These are phyloP conservation scores for Panaeolus papilionaceus DNA, from an alignment of 768 basidiomycete genomes.

Conservation along the genomic window DNA sequence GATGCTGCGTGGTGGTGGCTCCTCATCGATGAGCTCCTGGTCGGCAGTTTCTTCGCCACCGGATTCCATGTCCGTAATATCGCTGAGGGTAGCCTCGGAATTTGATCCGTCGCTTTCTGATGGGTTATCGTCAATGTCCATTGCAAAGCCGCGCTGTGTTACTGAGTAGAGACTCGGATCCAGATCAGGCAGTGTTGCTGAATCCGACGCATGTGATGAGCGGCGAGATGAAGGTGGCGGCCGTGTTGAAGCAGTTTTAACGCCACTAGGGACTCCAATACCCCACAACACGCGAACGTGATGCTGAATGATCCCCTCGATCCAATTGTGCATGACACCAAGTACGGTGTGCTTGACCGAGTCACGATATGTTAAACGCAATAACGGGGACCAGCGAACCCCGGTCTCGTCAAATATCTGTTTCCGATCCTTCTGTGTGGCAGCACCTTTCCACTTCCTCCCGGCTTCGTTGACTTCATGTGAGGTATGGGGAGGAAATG, in stretches of 20 bases:
- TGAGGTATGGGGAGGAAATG: constrained; percentile 22
- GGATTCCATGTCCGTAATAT: neutral
- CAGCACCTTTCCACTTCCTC: constrained; percentile 21
- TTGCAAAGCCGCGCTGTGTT: neutral
- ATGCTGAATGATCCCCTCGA: constrained; percentile 30
- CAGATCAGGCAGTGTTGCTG: neutral
- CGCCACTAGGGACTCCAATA: constrained; percentile 13
- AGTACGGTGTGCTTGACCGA: constrained; percentile 31
- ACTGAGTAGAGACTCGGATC: neutral
- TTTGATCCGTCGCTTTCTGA: neutral
- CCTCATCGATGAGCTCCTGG: neutral
- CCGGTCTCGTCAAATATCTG: constrained; percentile 23
- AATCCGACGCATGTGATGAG: neutral
- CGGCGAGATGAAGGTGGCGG: neutral
- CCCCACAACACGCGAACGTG: constrained; percentile 23
- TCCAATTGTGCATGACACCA: constrained; percentile 35
- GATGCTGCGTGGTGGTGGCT: neutral
- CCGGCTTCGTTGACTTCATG: constrained; percentile 21
- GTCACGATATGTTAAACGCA: constrained; percentile 29
- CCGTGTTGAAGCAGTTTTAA: neutral
- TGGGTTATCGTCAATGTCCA: neutral
- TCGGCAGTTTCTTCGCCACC: constrained; percentile 1
- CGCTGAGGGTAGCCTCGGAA: neutral
- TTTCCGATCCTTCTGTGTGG: constrained; percentile 26
- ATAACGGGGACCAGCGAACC: constrained; percentile 30